Conservation (phyloP, 2,329 filamentous ascomycete genomes). For the Sclerotiophoma versabilis region DNA sequence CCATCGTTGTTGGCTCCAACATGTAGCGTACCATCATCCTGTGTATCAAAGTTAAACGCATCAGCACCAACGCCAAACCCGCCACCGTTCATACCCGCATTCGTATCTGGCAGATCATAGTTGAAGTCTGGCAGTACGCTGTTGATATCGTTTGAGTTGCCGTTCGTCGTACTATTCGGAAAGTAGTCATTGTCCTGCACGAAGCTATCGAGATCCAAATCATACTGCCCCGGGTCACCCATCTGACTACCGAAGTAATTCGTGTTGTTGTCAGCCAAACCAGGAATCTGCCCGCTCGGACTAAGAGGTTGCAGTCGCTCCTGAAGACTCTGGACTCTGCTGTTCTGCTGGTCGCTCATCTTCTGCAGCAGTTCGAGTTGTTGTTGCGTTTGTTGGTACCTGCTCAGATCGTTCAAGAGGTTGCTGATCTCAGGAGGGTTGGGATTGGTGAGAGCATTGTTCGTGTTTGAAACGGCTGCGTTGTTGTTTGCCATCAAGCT, state of each 20-base stretch:
- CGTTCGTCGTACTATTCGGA: constrained; percentile 29
- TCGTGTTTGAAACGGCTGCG: constrained; percentile 51
- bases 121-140: constrained; percentile 36
- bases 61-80: constrained; percentile 8
- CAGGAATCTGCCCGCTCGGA: constrained; percentile 79
- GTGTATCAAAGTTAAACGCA: constrained; percentile 12
- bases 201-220: constrained; percentile 65
- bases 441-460: constrained; percentile 66
- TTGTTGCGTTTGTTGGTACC: constrained; percentile 72
- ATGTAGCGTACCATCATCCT: constrained; percentile 16
- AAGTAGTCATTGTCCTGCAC: constrained; percentile 65
- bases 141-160: constrained; percentile 3
- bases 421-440: constrained; percentile 61
- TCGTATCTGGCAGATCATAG: constrained; percentile 28
- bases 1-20: constrained; percentile 21
- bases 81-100: constrained; percentile 5
- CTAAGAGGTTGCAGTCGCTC: constrained; percentile 79
- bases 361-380: constrained; percentile 81
- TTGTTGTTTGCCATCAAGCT: constrained; percentile 58
- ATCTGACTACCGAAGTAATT: constrained; percentile 49
- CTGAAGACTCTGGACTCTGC: constrained; percentile 76
- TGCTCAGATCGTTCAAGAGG: constrained; percentile 66
- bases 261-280: constrained; percentile 54
- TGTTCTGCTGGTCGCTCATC: constrained; percentile 79
- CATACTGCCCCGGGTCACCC: constrained; percentile 47